Evolutionary conservation across 2,329 filamentous ascomycete genomes (phyloP).

Genomic region (Macrophomina phaseolina): DNA sequence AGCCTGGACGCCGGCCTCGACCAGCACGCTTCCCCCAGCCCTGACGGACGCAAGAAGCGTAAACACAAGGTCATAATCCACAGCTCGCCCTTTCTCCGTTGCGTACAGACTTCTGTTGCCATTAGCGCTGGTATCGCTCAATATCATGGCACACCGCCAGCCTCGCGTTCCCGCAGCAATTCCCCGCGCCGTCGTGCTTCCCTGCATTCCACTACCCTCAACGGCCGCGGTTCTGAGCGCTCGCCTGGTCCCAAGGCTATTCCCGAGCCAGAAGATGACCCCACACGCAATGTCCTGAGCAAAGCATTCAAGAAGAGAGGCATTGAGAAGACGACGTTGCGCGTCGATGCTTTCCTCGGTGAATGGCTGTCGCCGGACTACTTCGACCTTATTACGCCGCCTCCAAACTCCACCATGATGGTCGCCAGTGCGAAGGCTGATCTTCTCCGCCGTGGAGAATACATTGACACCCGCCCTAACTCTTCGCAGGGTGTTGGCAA

Average conservation of each 20-base stretch:
- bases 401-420: constrained; percentile 86
- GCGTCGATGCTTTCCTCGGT: constrained; percentile 89
- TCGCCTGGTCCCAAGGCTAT: constrained; percentile 41
- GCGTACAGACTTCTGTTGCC: constrained; percentile 88
- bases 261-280: constrained; percentile 45
- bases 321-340: constrained; percentile 57
- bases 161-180: constrained; percentile 35
- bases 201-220: constrained; percentile 22
- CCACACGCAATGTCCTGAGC: constrained; percentile 42
- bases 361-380: constrained; percentile 96
- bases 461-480: constrained; percentile 53
- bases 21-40: neutral
- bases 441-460: constrained; percentile 76
- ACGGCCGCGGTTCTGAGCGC: constrained; percentile 25
- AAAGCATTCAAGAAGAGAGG: constrained; percentile 42
- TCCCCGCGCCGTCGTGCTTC: constrained; percentile 22
- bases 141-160: constrained; percentile 50
- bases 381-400: constrained; percentile 89
- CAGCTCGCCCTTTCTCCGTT: constrained; percentile 91
- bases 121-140: constrained; percentile 85
- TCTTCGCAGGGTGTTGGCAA: constrained; percentile 51
- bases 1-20: constrained; percentile 28
- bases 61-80: constrained; percentile 84
- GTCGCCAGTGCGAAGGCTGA: constrained; percentile 87
- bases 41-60: constrained; percentile 52